Base-by-base conservation (phyloP, 2,329 filamentous ascomycete genomes). In the Fusarium pininemorale region DNA sequence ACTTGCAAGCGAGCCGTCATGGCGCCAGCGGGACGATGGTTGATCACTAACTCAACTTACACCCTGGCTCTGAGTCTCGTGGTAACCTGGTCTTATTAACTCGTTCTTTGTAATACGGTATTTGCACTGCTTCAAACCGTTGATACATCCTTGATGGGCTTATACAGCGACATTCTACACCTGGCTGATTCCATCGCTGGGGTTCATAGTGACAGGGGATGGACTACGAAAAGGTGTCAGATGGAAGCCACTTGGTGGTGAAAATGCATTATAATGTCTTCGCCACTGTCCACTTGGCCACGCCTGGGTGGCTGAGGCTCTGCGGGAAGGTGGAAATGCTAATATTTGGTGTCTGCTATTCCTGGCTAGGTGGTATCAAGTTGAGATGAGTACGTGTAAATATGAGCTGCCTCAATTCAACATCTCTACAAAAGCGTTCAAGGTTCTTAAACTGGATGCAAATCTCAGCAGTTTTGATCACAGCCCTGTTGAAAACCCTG, bases 251-350 rank as follows among this genome's bases (percentile, higher is more conserved):
- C 24, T 30, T 45, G 26, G n/a, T 12, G 13, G n/a, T 35, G 24
- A 18, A 63, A 28, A 24, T 26, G 37, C 42, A n/a, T 56, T 59
- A 22, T 37, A 56, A 15, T 45, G 42, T 41, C 50, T 57, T 68
- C 35, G 58, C 71, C 67, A 69, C 71, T 51, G 71, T 72, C 69
- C 71, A 74, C 71, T 63, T 74, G 71, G 55, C 71, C 42, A 63
- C 42, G 41, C 47, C 63, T 74, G 71, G 67, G 58, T 74, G 71
- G 71, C 63, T 72, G 71, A 74, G 71, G 71, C 71, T 74, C 71
- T 74, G 71, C 71, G 71, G 71, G 67, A 74, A 72, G 63, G 67
- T 69, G 42, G 45, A 60, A 44, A 56, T 60, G 48, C 58, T 68
- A 53, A 39, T 55, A 42, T 61, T 41, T 55, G 54, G 48, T 42